A percentile compares a stretch with the other conserved stretches of the same genome.
Evolutionary conservation across 805 yeast genomes (phyloP).

Genomic region (Tetrapisispora taiwanensis): DNA sequence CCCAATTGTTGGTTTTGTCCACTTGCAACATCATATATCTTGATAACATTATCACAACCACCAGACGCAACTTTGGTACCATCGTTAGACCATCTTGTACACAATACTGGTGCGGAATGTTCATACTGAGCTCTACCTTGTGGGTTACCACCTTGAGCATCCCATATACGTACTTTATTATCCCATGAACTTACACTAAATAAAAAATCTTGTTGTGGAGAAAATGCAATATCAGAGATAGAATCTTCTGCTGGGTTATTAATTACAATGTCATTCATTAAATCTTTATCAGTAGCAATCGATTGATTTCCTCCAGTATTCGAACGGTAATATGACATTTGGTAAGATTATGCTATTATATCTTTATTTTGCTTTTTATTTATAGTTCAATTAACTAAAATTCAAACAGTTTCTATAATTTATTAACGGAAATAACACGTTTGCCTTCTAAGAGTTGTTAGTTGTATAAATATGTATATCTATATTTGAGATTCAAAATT

Average conservation of each 20-base stretch:
- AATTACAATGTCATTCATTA: constrained; percentile 60
- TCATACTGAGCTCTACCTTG: constrained; percentile 85
- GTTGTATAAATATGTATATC: no score
- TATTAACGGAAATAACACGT: no score
- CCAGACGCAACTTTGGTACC: constrained; percentile 84
- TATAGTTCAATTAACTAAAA: no score
- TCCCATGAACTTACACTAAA: constrained; percentile 87
- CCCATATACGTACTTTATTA: constrained; percentile 86
- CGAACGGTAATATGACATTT: constrained; percentile 17
- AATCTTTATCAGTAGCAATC: constrained; percentile 27
- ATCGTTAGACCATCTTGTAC: constrained; percentile 74
- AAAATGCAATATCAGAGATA: constrained; percentile 70
- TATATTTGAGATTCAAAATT: no score
- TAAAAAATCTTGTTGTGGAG: constrained; percentile 74
- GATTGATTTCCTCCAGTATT: constrained; percentile 13
- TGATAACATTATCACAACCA: constrained; percentile 84
- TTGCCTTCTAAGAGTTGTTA: no score
- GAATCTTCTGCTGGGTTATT: constrained; percentile 89
- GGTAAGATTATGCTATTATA: neutral
- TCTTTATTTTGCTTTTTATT: neutral
- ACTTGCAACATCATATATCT: constrained; percentile 68
- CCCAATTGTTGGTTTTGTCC: constrained; percentile 84
- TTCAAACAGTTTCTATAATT: no score
- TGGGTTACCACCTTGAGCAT: constrained; percentile 66
- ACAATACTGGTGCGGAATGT: constrained; percentile 79